phyloP scores from a whole-genome alignment of 2,329 filamentous ascomycete genomes.

The Thermoascus crustaceus region DNA sequence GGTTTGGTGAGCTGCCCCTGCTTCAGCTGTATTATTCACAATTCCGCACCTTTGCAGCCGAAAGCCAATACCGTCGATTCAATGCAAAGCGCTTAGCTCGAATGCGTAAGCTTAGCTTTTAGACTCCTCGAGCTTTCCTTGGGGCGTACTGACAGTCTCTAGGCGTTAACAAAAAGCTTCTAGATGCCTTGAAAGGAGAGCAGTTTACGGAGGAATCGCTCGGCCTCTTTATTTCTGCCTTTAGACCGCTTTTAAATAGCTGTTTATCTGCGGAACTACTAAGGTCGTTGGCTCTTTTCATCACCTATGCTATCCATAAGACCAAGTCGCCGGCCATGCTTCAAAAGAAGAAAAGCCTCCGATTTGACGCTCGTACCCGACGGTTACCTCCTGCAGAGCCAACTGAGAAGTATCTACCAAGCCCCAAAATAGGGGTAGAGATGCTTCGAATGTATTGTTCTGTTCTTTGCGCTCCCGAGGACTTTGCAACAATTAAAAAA shows the following conservation, averaged over 20 bases:
- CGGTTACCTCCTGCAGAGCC: constrained; percentile 27
- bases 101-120: constrained; percentile 63
- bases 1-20: constrained; percentile 64
- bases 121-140: neutral
- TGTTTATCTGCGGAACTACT: constrained; percentile 79
- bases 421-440: constrained; percentile 63
- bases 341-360: constrained; percentile 39
- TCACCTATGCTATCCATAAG: constrained; percentile 83
- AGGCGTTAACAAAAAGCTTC: constrained; percentile 83
- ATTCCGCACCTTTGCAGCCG: constrained; percentile 78
- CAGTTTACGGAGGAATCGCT: constrained; percentile 64
- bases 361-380: constrained; percentile 23
- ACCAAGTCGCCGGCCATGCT: constrained; percentile 35
- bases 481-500: constrained; percentile 63
- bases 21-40: constrained; percentile 90
- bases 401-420: constrained; percentile 37
- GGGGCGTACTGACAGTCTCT: constrained; percentile 11
- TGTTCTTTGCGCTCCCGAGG: constrained; percentile 66
- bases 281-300: constrained; percentile 78
- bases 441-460: constrained; percentile 70
- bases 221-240: constrained; percentile 66
- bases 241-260: constrained; percentile 69
- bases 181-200: constrained; percentile 86
- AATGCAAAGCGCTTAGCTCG: constrained; percentile 78
- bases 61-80: constrained; percentile 86